These are phyloP conservation scores for Fraxinus nigra DNA, from an alignment of 305 asterid species.

Conservation along the genomic window DNA sequence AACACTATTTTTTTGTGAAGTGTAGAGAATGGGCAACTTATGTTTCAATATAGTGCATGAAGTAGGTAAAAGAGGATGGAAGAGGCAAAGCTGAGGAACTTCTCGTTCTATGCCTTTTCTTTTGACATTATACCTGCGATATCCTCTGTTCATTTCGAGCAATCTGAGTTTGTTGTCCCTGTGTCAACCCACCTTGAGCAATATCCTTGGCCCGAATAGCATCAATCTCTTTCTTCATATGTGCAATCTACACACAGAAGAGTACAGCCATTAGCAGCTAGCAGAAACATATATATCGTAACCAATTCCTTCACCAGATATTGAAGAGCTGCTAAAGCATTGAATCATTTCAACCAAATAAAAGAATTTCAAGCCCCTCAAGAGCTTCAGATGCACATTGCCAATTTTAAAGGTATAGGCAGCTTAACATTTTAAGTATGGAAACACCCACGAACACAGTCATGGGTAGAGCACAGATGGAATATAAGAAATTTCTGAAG, in stretches of 20 bases:
- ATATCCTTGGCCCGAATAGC: slow-evolving; percentile 98
- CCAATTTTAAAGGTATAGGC: neutral
- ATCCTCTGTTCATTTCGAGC: slow-evolving; percentile 98
- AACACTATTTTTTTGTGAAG: neutral
- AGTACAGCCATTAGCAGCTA: slow-evolving; percentile 11
- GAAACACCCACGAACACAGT: neutral
- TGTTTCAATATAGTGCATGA: neutral
- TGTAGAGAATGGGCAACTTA: neutral
- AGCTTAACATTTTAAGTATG: neutral
- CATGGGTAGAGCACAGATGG: neutral
- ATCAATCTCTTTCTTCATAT: slow-evolving; percentile 98
- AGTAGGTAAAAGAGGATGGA: slow-evolving; percentile 10
- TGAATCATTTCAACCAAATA: neutral
- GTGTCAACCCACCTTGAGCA: slow-evolving; percentile 98
- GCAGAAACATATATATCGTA: neutral
- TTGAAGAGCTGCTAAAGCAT: slow-evolving; percentile 1
- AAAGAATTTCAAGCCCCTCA: neutral
- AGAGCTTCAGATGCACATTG: neutral
- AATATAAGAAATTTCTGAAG: neutral
- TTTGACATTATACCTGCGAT: slow-evolving; percentile 59
- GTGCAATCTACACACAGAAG: slow-evolving; percentile 64
- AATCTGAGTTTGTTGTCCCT: slow-evolving; percentile 99
- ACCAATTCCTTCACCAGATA: slow-evolving; percentile 8
- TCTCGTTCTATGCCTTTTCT: slow-evolving; percentile 10
- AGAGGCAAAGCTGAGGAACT: neutral